Percentiles rank a stretch among this genome's conserved stretches.
Evolutionary conservation across 768 basidiomycete genomes (phyloP).

Genomic region (Filobasidium floriforme): DNA sequence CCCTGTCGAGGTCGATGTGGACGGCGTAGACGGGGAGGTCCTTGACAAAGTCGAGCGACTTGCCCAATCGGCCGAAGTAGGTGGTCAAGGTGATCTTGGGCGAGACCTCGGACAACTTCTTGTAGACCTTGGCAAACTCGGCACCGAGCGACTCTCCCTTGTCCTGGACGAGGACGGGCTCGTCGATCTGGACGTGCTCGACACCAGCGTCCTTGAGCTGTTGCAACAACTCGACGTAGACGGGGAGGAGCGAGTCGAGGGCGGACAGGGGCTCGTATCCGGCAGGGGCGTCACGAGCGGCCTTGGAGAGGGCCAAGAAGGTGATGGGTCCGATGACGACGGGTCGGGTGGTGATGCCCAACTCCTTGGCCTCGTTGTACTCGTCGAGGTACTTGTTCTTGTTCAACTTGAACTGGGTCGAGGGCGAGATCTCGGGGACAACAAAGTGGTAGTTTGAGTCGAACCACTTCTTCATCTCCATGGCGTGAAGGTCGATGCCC

Average conservation of each 20-base stretch:
- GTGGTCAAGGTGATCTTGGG: constrained; percentile 92
- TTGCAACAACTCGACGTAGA: constrained; percentile 81
- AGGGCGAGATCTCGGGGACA: constrained; percentile 87
- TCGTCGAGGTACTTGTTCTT: constrained; percentile 92
- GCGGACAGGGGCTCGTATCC: constrained; percentile 87
- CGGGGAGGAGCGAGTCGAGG: constrained; percentile 76
- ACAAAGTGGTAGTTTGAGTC: constrained; percentile 99
- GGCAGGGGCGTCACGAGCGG: constrained; percentile 68
- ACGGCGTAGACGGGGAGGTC: constrained; percentile 89
- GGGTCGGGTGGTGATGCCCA: constrained; percentile 83
- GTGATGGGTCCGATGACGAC: constrained; percentile 93
- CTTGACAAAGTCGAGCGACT: constrained; percentile 75
- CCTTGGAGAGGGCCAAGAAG: constrained; percentile 89
- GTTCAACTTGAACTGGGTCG: constrained; percentile 86
- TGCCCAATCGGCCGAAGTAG: constrained; percentile 93
- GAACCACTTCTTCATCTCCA: constrained; percentile 99
- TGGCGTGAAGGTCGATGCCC: constrained; percentile 91
- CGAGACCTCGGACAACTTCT: constrained; percentile 67
- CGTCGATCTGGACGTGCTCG: constrained; percentile 91
- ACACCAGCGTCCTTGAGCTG: constrained; percentile 90
- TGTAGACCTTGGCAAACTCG: constrained; percentile 72
- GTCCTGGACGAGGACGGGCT: constrained; percentile 93
- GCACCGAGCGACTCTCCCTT: constrained; percentile 65
- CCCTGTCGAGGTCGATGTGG: constrained; percentile 94
- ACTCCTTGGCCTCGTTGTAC: constrained; percentile 86